A percentile compares a stretch with the other conserved stretches of the same genome.
Conservation (phyloP, 2,329 filamentous ascomycete species). For the Fusarium torulosum region DNA sequence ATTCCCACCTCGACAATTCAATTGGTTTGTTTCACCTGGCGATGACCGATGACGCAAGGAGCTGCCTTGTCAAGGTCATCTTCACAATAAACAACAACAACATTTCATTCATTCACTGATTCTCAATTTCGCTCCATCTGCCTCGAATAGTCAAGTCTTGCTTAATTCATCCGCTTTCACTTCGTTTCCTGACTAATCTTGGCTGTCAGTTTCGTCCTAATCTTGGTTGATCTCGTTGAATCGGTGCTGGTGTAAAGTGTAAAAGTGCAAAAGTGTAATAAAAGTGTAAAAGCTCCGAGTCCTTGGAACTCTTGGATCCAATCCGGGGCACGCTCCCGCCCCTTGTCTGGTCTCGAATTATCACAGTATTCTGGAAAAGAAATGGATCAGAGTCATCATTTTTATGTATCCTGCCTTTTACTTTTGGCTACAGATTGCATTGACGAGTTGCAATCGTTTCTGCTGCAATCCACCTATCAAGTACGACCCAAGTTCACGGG, state of each 20-base stretch:
- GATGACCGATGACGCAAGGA: conserved; percentile 46
- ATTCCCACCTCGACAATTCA: conserved; percentile 40
- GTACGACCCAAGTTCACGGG: conserved; percentile 5
- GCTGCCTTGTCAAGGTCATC: conserved; percentile 32
- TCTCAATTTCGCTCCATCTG: conserved; percentile 18
- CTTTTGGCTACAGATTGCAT: not conserved
- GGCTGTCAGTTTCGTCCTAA: conserved; percentile 14
- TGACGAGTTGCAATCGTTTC: not conserved
- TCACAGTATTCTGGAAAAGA: conserved; percentile 12
- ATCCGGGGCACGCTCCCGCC: conserved; percentile 21
- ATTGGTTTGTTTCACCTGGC: conserved; percentile 35
- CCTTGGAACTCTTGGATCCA: conserved; percentile 14
- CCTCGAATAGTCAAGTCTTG: not conserved
- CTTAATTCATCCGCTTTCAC: conserved; percentile 17
- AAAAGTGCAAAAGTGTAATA: no score
- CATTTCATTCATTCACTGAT: conserved; percentile 29
- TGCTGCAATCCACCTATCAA: not conserved
- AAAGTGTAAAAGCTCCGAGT: conserved; percentile 39
- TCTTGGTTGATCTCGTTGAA: conserved; percentile 3
- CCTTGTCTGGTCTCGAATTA: conserved; percentile 14
- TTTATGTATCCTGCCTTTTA: conserved; percentile 7
- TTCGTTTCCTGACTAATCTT: conserved; percentile 23
- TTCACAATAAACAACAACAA: conserved; percentile 8
- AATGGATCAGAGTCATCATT: conserved; percentile 24
- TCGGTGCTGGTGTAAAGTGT: no score